A percentile compares a stretch with the other conserved stretches of the same genome.
Conservation (phyloP, 495 filamentous ascomycete species). For the Apodospora peruviana region DNA sequence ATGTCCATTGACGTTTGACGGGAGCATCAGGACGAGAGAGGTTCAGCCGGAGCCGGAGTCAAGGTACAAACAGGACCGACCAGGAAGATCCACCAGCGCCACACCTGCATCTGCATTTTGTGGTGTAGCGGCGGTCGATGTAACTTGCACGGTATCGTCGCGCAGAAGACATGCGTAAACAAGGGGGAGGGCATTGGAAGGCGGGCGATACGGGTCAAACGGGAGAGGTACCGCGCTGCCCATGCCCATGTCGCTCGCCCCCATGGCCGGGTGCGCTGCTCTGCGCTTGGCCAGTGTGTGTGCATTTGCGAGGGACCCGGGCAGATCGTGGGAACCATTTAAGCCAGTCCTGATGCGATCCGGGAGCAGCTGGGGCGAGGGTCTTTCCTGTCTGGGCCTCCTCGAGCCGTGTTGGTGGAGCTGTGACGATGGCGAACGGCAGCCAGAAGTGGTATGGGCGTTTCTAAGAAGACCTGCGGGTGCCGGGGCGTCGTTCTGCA, state of each 20-base stretch:
- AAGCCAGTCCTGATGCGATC: constrained; percentile 22
- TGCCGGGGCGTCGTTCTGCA: constrained; percentile 14
- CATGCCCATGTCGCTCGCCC: background rate
- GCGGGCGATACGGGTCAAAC: constrained; percentile 12
- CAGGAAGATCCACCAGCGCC: constrained; percentile 14
- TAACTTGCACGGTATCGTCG: constrained; percentile 2
- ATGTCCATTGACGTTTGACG: constrained; percentile 22
- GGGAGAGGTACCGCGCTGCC: constrained; percentile 17
- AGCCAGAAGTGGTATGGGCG: constrained; percentile 2
- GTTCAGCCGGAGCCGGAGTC: constrained; percentile 19
- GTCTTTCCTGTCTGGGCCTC: constrained; percentile 18
- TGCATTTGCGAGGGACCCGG: background rate
- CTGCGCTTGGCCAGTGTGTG: background rate
- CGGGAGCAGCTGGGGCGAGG: constrained; percentile 17
- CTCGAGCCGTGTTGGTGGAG: constrained; percentile 18
- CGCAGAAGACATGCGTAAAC: background rate
- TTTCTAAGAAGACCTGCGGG: constrained; percentile 17
- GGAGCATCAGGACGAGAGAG: constrained; percentile 16
- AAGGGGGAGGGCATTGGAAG: constrained; percentile 1
- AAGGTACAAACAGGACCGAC: constrained; percentile 7
- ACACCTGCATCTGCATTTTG: constrained; percentile 6
- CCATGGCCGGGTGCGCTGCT: background rate
- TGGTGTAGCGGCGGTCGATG: background rate
- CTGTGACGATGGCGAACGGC: constrained; percentile 10
- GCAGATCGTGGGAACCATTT: constrained; percentile 7